Evolutionary conservation across 129 eudicot genomes (phyloP), one percentile per base, ranked within the genome.

Genomic region (Calendula officinalis): DNA sequence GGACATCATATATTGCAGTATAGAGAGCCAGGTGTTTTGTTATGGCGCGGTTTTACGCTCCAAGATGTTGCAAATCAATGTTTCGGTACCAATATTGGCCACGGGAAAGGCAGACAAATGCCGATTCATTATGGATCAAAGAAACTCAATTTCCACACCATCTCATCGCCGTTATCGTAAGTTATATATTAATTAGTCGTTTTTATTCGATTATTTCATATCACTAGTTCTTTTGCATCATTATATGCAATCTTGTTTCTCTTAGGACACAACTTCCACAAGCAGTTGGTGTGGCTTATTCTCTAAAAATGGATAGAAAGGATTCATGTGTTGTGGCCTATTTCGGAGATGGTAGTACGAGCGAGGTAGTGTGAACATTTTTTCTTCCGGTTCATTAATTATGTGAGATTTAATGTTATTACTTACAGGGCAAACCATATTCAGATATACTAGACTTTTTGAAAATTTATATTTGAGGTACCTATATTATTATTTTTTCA

Each of bases 31-130:
- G 97, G 97, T 34, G 79, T 86, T 30, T 69, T 90, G 38, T 49
- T 90, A 78, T 90, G 97, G 97, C 89, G 97, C 5, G 95, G 97
- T 43, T 86, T 83, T 78, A 81, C 83, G 8, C 37, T 90, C 37
- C 76, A 81, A 77, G 87, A 90, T 30, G 83, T 90, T 22, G 75
- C 95, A 14, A 77, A 82, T 57, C 97, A 90, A 43, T 81, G 77
- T 17, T 86, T 83, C 5, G 95, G 89, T 33, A 90, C 75, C 60
- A 75, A 79, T 14, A 72, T 32, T 32, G 97, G 78, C 14, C 62
- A 66, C 52, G 97, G 91, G 6, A 90, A 90, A 72, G 97, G 97
- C 56, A 82, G 89, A 67, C 97, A 90, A 54, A 90, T 90, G 97
- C 95, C 95, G 3, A 32, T 70, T 45, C 97, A 90, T 75, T 90